phyloP scores from a whole-genome alignment of 2,329 filamentous ascomycete genomes.

The Ceratocystis huliohia region DNA sequence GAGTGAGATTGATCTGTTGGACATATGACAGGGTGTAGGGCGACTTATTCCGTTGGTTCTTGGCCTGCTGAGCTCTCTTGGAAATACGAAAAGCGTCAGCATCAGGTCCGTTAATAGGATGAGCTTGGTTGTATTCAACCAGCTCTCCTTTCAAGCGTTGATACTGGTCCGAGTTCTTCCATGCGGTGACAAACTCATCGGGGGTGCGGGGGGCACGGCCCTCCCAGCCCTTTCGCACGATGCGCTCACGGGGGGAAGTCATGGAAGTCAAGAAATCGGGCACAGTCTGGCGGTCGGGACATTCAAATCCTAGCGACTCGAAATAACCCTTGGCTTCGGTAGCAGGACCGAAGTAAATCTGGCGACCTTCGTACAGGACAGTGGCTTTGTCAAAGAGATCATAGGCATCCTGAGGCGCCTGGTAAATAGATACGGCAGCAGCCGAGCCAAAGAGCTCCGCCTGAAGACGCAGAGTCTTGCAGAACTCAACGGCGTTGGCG shows the following conservation, averaged over 20 bases:
- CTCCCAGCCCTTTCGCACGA: slow-evolving; percentile 44
- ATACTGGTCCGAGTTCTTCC: slow-evolving; percentile 43
- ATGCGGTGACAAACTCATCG: slow-evolving; percentile 47
- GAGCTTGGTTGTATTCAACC: slow-evolving; percentile 37
- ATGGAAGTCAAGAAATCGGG: slow-evolving; percentile 63
- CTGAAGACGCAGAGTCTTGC: slow-evolving; percentile 54
- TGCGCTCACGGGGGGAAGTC: slow-evolving; percentile 45
- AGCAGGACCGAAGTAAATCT: slow-evolving; percentile 51
- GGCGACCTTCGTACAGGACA: slow-evolving; percentile 47
- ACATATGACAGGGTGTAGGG: slow-evolving; percentile 69
- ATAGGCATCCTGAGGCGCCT: slow-evolving; percentile 52
- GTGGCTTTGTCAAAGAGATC: slow-evolving; percentile 49
- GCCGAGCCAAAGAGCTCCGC: slow-evolving; percentile 55
- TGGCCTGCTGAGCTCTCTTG: slow-evolving; percentile 43
- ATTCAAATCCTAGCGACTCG: slow-evolving; percentile 52
- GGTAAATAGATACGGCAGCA: slow-evolving; percentile 61
- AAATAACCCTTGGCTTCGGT: slow-evolving; percentile 53
- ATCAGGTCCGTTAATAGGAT: slow-evolving; percentile 44
- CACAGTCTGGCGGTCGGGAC: slow-evolving; percentile 52
- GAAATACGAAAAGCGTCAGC: slow-evolving; percentile 45
- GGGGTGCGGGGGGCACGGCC: slow-evolving; percentile 45
- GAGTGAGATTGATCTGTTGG: slow-evolving; percentile 66
- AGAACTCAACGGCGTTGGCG: slow-evolving; percentile 64
- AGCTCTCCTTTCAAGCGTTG: slow-evolving; percentile 36
- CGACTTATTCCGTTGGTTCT: slow-evolving; percentile 50